A percentile compares a stretch with the other conserved stretches of the same genome.
Conservation (phyloP, 2,329 filamentous ascomycete species). For the Colletotrichum noveboracense region DNA sequence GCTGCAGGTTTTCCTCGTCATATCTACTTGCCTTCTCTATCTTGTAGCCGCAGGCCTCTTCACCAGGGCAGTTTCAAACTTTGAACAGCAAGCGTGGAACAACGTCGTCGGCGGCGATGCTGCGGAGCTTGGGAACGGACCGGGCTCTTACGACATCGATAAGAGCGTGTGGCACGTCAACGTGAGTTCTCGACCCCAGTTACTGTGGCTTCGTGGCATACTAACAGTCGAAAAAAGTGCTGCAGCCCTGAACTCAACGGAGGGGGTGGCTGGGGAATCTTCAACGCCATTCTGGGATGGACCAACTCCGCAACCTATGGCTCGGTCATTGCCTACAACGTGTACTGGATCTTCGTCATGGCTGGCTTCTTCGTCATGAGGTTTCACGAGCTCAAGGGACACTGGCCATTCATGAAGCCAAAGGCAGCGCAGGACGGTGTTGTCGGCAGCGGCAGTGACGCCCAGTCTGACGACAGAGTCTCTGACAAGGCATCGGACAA, state of each 20-base stretch:
- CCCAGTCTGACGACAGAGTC: not conserved
- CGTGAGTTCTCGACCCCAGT: conserved; percentile 47
- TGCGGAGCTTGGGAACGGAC: conserved; percentile 57
- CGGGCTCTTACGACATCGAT: conserved; percentile 81
- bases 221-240: conserved; percentile 58
- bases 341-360: conserved; percentile 83
- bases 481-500: not conserved
- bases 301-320: conserved; percentile 88
- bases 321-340: conserved; percentile 84
- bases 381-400: conserved; percentile 66
- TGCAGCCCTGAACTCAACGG: conserved; percentile 77
- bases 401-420: conserved; percentile 49
- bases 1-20: conserved; percentile 77
- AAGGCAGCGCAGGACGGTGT: conserved; percentile 25
- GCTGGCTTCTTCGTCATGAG: conserved; percentile 67
- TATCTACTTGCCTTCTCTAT: conserved; percentile 83
- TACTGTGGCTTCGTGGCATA: not conserved
- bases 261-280: conserved; percentile 83
- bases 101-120: conserved; percentile 65
- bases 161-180: conserved; percentile 85
- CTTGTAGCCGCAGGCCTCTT: conserved; percentile 84
- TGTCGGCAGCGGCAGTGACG: not conserved
- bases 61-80: conserved; percentile 76
- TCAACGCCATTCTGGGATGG: conserved; percentile 88
- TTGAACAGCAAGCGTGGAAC: conserved; percentile 75